These are phyloP conservation scores for Phytophthora hybrid DNA, from an alignment of 352 stramenopile genomes.

Conservation along the genomic window DNA sequence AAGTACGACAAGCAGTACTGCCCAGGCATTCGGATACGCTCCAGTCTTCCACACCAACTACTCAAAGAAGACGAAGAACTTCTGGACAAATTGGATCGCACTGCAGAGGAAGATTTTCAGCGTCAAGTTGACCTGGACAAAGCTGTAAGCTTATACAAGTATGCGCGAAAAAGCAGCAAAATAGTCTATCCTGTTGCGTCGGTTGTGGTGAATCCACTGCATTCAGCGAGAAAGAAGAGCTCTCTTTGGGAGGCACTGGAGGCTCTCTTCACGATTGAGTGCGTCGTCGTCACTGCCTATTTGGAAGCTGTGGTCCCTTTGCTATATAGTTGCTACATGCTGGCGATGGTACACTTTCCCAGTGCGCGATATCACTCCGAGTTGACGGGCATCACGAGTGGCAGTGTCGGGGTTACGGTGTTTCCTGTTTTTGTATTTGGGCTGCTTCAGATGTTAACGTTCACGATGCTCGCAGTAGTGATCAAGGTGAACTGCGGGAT, in stretches of 20 bases:
- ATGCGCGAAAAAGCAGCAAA: not conserved
- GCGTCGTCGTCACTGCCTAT: not conserved
- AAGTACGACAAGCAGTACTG: not conserved
- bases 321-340: not conserved
- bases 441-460: not conserved
- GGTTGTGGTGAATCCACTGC: not conserved
- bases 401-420: not conserved
- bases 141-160: not conserved
- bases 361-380: not conserved
- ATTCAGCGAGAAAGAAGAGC: not conserved
- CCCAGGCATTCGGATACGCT: not conserved
- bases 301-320: not conserved
- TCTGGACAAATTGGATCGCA: not conserved
- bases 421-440: not conserved
- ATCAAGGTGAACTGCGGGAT: not conserved
- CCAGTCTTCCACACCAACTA: not conserved
- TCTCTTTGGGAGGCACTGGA: not conserved
- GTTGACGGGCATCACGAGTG: not conserved
- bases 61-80: not conserved
- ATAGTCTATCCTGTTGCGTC: not conserved
- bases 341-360: conserved; percentile 1
- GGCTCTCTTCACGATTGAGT: not conserved
- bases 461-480: not conserved
- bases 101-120: not conserved
- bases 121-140: not conserved